Base-by-base conservation (phyloP, 352 stramenopile species). In the Saprolegnia diclina region DNA sequence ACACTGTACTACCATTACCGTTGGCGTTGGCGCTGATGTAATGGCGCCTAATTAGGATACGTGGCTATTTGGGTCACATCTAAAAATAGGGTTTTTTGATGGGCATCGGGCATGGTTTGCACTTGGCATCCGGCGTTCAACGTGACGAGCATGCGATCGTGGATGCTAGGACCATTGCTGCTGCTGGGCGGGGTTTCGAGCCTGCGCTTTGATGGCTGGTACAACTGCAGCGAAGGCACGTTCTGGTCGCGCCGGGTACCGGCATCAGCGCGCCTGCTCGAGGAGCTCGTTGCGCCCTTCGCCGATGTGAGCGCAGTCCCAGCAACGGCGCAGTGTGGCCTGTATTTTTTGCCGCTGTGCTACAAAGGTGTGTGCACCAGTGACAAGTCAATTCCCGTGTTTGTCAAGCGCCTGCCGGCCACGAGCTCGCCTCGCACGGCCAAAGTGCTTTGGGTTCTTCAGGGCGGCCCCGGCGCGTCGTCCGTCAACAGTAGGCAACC, bases 201-300 rank as follows among this genome's bases (percentile, higher is more conserved):
- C 6, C 56, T 77, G 18, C 62, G 64, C 11, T 66, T 87, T 32
- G 75, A 83, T 56, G 79, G 77, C 19, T 87, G 79, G 77, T 87
- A 79, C 70, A 45, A 71, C 10, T 87, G 79, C 65, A 53, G 21
- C 18, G 67, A 69, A 1, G 55, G 72, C 37, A 81, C 77, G 26
- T 65, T 65, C 50, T 42, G 35, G 16, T n/a, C 16, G 16, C 26
- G 19, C 48, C 5, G 1, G 26, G 3, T 40, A 72, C 18, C 40
- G 50, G 37, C 29, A 29, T 38, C 35, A 40, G 24, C 7, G 45
- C 65, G 55, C 32, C 13, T 40, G 73, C 48, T 67, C 9, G 57
- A 55, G 32, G 63, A 66, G 38, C 21, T 32, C 56, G 62, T 74
- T n/a, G 42, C 42, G 14, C 16, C 56, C 7, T 83, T 85, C 61